Conservation (phyloP, 2,329 filamentous ascomycete species). For the Diaporthe citriasiana region DNA sequence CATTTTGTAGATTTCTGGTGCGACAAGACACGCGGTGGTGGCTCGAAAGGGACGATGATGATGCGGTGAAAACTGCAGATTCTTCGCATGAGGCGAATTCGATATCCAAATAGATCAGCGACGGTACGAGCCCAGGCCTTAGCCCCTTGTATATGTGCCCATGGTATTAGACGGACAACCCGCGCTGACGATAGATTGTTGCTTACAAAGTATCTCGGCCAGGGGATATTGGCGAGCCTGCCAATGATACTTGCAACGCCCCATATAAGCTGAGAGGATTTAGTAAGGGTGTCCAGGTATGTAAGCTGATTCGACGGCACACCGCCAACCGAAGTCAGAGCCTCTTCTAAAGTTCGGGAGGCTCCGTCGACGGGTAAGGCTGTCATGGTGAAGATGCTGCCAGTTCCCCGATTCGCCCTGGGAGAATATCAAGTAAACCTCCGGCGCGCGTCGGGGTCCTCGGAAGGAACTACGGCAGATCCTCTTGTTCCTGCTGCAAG, state of each 20-base stretch:
- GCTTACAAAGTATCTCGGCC: neutral
- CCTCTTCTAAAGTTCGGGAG: neutral
- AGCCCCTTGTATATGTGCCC: neutral
- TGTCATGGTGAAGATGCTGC: neutral
- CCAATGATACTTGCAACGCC: neutral
- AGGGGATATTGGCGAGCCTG: neutral
- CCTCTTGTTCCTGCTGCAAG: neutral
- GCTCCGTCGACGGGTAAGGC: neutral
- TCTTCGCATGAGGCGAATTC: neutral
- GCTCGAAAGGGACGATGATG: neutral
- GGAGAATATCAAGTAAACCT: neutral
- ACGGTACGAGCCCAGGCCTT: neutral
- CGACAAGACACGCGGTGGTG: no score
- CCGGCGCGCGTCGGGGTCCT: neutral
- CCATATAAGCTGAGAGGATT: neutral
- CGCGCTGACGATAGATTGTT: neutral
- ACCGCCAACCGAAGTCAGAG: neutral
- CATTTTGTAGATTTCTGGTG: neutral
- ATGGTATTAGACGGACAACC: no score
- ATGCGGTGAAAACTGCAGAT: neutral
- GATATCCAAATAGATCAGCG: neutral
- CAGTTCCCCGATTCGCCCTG: neutral
- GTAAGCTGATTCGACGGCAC: conserved; percentile 8
- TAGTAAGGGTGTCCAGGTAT: neutral
- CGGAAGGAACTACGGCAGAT: neutral